A percentile compares a stretch with the other conserved stretches of the same genome.
Evolutionary conservation across 2,329 filamentous ascomycete species (phyloP).

Genomic region (Elsinoe fawcettii): DNA sequence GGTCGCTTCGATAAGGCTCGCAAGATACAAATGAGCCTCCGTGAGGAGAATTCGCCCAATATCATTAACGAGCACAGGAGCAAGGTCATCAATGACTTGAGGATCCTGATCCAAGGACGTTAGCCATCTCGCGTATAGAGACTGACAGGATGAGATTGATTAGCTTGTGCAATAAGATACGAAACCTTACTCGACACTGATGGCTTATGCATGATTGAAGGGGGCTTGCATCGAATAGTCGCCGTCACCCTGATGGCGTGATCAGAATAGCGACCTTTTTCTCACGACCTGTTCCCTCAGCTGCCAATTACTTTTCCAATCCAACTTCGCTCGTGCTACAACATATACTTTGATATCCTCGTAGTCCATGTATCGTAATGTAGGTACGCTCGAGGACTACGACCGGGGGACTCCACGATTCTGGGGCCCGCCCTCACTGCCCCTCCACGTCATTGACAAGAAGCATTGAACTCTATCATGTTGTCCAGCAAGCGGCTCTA

Average conservation of each 20-base stretch:
- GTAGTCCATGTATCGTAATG: background rate
- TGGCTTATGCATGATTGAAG: too few relatives aligned
- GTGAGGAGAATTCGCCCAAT: too few relatives aligned
- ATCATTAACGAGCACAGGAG: too few relatives aligned
- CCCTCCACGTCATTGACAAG: conserved; percentile 4
- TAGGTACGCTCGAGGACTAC: background rate
- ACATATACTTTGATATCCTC: too few relatives aligned
- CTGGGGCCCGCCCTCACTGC: background rate
- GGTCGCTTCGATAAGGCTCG: too few relatives aligned
- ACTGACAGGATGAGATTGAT: too few relatives aligned
- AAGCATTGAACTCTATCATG: background rate
- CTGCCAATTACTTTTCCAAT: background rate
- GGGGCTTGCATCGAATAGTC: background rate
- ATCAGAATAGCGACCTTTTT: background rate
- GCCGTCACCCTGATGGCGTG: conserved; percentile 9
- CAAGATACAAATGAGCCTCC: too few relatives aligned
- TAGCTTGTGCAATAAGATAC: too few relatives aligned
- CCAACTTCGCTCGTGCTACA: background rate
- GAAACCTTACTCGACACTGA: too few relatives aligned
- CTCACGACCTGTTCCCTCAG: background rate
- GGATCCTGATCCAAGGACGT: too few relatives aligned
- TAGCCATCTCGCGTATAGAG: too few relatives aligned
- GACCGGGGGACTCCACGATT: background rate
- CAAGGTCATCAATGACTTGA: too few relatives aligned
- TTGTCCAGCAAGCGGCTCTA: background rate